These are phyloP conservation scores for Nitzschia sp. DNA, from an alignment of 108 stramenopile species.

Conservation along the genomic window DNA sequence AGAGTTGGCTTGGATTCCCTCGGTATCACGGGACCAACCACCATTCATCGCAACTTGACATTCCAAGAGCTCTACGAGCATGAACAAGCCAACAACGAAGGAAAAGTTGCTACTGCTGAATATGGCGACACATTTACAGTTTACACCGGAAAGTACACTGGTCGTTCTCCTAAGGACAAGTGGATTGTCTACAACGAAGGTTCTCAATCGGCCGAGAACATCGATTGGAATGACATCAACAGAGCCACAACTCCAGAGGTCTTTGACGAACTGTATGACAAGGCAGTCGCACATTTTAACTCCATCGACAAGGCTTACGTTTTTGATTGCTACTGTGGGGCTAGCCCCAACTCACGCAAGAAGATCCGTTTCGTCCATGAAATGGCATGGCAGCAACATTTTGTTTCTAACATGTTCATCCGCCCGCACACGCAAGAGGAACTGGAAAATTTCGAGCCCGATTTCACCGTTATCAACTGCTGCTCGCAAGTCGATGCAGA, in stretches of 20 bases:
- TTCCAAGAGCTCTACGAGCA: constrained; percentile 93
- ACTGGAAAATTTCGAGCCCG: constrained; percentile 86
- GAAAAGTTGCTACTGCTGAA: constrained; percentile 76
- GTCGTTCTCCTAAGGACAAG: constrained; percentile 96
- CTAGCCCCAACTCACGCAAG: constrained; percentile 81
- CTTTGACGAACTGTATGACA: constrained; percentile 92
- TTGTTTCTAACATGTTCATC: constrained; percentile 97
- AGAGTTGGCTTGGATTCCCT: constrained; percentile 67
- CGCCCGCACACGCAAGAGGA: constrained; percentile 76
- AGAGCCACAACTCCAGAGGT: constrained; percentile 89
- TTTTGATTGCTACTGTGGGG: constrained; percentile 93
- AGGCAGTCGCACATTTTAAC: constrained; percentile 91
- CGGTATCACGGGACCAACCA: constrained; percentile 80
- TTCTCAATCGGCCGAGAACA: constrained; percentile 70
- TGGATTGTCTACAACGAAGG: constrained; percentile 83
- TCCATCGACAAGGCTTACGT: constrained; percentile 87
- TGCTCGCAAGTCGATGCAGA: constrained; percentile 90
- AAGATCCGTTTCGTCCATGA: constrained; percentile 96
- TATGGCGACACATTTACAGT: constrained; percentile 92
- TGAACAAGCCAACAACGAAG: constrained; percentile 90
- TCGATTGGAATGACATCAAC: constrained; percentile 96
- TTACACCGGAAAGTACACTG: constrained; percentile 97
- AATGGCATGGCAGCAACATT: constrained; percentile 96
- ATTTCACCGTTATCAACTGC: constrained; percentile 97
- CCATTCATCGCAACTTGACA: constrained; percentile 88